These are phyloP conservation scores for Pulicaria dysenterica DNA, from an alignment of 129 eudicot genomes.

Conservation along the genomic window DNA sequence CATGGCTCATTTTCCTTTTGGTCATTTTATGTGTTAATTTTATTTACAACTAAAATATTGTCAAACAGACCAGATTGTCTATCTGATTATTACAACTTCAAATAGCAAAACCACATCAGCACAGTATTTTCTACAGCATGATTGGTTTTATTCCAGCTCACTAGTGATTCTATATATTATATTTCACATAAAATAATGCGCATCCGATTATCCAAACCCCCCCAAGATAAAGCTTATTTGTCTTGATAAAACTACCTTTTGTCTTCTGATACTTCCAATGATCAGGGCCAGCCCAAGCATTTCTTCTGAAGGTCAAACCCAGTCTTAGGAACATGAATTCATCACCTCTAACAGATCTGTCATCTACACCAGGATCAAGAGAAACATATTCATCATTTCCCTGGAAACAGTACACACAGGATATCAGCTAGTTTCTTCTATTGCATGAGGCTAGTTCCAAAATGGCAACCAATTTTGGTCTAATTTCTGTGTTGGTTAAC, in stretches of 20 bases:
- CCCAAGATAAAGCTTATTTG: not conserved
- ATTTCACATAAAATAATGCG: not conserved
- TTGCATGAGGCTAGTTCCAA: not conserved
- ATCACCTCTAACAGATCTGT: slow-evolving; percentile 56
- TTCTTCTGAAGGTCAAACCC: slow-evolving; percentile 62
- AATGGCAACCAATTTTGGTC: not conserved
- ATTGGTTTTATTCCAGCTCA: not conserved
- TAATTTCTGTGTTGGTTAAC: not conserved
- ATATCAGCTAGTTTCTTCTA: not conserved
- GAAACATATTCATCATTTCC: slow-evolving; percentile 39
- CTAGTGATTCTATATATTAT: too few relatives aligned
- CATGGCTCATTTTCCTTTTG: too few relatives aligned
- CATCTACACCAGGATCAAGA: slow-evolving; percentile 51
- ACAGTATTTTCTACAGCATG: not conserved
- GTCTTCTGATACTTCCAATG: slow-evolving; percentile 87
- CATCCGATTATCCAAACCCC: slow-evolving; percentile 10
- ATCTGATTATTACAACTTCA: not conserved
- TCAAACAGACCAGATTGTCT: not conserved
- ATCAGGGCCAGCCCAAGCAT: slow-evolving; percentile 98
- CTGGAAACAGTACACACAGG: slow-evolving; percentile 40
- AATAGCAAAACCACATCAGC: not conserved
- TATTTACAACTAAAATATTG: not conserved
- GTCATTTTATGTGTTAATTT: too few relatives aligned
- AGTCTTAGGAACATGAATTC: slow-evolving; percentile 53
- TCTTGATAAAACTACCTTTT: slow-evolving; percentile 49